Percentiles rank a stretch among this genome's conserved stretches.
These are phyloP conservation scores for Termitomyces sp. DNA, from an alignment of 768 basidiomycete genomes.

Conservation along the genomic window DNA sequence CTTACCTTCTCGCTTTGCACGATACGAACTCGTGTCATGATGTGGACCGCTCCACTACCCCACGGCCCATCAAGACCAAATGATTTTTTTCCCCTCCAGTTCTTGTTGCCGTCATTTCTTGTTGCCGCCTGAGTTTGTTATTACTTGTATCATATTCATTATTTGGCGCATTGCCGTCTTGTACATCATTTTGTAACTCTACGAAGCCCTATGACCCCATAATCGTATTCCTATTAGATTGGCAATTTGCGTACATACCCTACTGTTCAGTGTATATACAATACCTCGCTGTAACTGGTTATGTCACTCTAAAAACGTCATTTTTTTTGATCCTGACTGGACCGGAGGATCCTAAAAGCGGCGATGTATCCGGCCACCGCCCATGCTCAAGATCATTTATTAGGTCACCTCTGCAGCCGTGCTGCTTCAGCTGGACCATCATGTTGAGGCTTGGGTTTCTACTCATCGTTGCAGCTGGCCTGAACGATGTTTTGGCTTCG, in stretches of 20 bases:
- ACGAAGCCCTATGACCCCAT: slow-evolving; percentile 4
- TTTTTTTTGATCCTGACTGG: neutral
- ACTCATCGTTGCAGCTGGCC: slow-evolving; percentile 17
- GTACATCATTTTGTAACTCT: slow-evolving; percentile 15
- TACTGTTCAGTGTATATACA: neutral
- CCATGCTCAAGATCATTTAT: neutral
- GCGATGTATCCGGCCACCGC: slow-evolving; percentile 3
- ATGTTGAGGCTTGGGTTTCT: slow-evolving; percentile 14
- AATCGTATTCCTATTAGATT: slow-evolving; percentile 9
- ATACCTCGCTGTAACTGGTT: neutral
- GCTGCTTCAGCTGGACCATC: neutral
- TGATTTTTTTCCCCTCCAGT: slow-evolving; percentile 12
- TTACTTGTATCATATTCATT: slow-evolving; percentile 12
- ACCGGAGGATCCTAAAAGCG: slow-evolving; percentile 2
- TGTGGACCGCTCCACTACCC: slow-evolving; percentile 20
- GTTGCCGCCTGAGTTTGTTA: slow-evolving; percentile 5
- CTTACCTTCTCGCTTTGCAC: slow-evolving; percentile 63
- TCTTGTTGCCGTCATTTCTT: too few species aligned
- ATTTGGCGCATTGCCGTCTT: slow-evolving; percentile 9
- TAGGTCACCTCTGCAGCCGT: neutral
- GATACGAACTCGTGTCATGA: slow-evolving; percentile 24
- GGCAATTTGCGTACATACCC: neutral
- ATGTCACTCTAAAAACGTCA: neutral
- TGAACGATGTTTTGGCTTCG: slow-evolving; percentile 23
- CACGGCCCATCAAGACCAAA: slow-evolving; percentile 39